Evolutionary conservation across 176 grass and related monocot genomes (phyloP).

Genomic region (Elymus sibiricus): DNA sequence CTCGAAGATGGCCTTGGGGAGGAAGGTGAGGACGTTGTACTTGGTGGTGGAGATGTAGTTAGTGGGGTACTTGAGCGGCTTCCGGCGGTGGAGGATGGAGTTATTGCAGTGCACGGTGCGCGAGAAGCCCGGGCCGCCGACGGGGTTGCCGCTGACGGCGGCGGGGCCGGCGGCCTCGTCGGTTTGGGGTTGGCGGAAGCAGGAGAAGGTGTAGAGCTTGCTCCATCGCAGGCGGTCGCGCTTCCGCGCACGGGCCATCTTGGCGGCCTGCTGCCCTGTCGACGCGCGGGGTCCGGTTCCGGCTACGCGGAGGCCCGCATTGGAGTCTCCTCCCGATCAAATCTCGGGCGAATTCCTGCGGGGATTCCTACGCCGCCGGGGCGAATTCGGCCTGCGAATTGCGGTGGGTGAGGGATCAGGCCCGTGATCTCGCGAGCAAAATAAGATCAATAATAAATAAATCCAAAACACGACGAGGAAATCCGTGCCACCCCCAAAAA

Average conservation of each 20-base stretch:
- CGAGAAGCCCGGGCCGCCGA: constrained; percentile 77
- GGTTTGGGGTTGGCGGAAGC: constrained; percentile 36
- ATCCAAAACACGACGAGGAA: not conserved
- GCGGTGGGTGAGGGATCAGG: not conserved
- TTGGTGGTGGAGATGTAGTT: constrained; percentile 98
- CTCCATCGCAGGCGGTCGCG: constrained; percentile 84
- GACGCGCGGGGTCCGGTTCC: not conserved
- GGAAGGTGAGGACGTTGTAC: constrained; percentile 90
- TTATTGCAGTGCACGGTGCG: constrained; percentile 85
- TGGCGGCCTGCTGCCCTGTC: not conserved
- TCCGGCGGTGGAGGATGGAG: constrained; percentile 56
- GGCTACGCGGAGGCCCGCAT: constrained; percentile 33
- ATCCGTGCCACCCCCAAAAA: not conserved
- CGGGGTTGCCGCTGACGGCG: constrained; percentile 17
- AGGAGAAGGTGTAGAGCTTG: constrained; percentile 93
- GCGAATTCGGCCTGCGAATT: constrained; percentile 29
- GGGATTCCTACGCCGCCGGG: not conserved
- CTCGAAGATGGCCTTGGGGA: constrained; percentile 97
- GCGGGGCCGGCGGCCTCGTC: constrained; percentile 19
- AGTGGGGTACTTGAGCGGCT: constrained; percentile 74
- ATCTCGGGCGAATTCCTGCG: constrained; percentile 20
- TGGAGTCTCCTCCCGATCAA: constrained; percentile 12
- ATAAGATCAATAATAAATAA: not conserved
- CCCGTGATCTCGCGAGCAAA: constrained; percentile 28
- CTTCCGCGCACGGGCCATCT: constrained; percentile 59